Conservation (phyloP, 352 stramenopile species). For the Pseudoperonospora humuli region DNA sequence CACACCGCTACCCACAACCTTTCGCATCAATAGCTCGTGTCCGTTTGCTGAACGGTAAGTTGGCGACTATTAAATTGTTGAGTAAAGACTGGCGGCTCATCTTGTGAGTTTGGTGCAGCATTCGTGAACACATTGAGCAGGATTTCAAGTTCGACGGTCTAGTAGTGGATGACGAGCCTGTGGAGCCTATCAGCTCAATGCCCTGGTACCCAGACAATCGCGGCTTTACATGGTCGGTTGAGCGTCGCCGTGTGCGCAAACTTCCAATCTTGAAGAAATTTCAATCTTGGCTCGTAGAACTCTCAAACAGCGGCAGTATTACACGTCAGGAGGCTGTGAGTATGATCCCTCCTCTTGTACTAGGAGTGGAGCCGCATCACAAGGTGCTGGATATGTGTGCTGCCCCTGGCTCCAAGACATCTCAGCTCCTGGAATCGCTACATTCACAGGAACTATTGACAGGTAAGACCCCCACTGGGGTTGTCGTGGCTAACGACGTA, state of each 20-base stretch:
- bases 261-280: conserved; percentile 89
- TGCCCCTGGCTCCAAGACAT: conserved; percentile 98
- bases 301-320: conserved; percentile 91
- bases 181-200: conserved; percentile 80
- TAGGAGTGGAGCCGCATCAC: conserved; percentile 91
- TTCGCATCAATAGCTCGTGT: conserved; percentile 90
- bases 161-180: conserved; percentile 69
- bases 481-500: conserved; percentile 96
- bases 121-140: conserved; percentile 74
- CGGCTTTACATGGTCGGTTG: conserved; percentile 86
- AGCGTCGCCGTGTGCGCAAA: conserved; percentile 88
- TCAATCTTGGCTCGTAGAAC: conserved; percentile 93
- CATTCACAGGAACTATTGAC: conserved; percentile 74
- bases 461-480: conserved; percentile 77
- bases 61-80: not conserved
- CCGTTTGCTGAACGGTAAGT: conserved; percentile 68
- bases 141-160: conserved; percentile 84
- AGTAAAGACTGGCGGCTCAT: no score
- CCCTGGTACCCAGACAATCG: conserved; percentile 86
- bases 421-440: conserved; percentile 94
- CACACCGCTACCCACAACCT: conserved; percentile 87
- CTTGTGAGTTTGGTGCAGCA: conserved; percentile 28
- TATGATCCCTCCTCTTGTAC: conserved; percentile 98
- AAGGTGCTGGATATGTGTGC: conserved; percentile 96
- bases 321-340: conserved; percentile 97